phyloP scores from a whole-genome alignment of 75 land plant genomes.

The Selaginella tamariscina region DNA sequence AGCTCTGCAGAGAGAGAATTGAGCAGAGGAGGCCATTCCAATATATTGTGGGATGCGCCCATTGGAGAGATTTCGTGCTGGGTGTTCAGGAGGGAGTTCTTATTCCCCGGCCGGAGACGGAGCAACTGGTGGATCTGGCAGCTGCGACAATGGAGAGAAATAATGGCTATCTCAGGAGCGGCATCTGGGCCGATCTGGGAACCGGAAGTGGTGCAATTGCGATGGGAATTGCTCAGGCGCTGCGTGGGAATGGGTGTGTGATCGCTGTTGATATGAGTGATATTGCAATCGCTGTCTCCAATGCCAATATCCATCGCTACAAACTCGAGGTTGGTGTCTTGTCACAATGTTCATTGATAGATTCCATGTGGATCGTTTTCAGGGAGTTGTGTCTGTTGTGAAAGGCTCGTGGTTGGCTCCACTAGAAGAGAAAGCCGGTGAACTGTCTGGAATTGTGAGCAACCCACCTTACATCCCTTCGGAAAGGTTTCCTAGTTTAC shows the following conservation, averaged over 20 bases:
- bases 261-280: constrained; percentile 71
- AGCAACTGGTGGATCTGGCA: constrained; percentile 70
- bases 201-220: constrained; percentile 97
- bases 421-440: constrained; percentile 44
- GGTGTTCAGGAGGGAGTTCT: constrained; percentile 80
- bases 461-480: constrained; percentile 97
- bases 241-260: constrained; percentile 45
- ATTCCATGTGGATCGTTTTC: neutral
- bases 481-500: constrained; percentile 43
- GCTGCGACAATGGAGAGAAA: constrained; percentile 27
- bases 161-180: constrained; percentile 28
- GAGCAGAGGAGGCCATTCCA: constrained; percentile 79
- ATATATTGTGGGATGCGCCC: constrained; percentile 86
- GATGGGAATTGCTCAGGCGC: constrained; percentile 50
- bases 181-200: constrained; percentile 92
- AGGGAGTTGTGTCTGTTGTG: constrained; percentile 57
- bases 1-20: constrained; percentile 63
- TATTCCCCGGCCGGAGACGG: constrained; percentile 97
- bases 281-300: constrained; percentile 59
- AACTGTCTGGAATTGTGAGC: constrained; percentile 62
- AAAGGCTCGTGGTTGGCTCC: constrained; percentile 89
- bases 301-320: constrained; percentile 64
- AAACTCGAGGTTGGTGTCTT: constrained; percentile 40
- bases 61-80: constrained; percentile 92
- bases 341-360: neutral